phyloP scores from a whole-genome alignment of 129 eudicot genomes.

The Calendula officinalis region DNA sequence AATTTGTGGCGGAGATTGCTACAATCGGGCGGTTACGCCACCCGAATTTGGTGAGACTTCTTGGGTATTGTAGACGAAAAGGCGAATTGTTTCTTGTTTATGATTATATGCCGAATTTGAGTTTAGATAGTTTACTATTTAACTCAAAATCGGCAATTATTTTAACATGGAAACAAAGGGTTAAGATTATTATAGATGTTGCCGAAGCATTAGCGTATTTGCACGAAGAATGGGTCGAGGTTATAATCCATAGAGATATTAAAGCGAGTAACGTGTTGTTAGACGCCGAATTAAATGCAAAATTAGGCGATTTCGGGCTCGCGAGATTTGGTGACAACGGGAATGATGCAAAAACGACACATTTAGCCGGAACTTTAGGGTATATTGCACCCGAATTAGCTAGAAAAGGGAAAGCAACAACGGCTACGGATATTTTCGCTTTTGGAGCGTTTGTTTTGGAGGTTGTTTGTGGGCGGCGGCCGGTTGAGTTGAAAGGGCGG shows the following conservation, averaged over 20 bases:
- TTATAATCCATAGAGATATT: conserved; percentile 43
- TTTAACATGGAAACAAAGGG: conserved; percentile 40
- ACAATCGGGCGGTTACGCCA: conserved; percentile 47
- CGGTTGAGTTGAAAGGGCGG: conserved; percentile 35
- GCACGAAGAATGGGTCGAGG: conserved; percentile 48
- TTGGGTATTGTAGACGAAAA: conserved; percentile 45
- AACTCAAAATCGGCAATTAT: conserved; percentile 7
- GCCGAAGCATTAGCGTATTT: conserved; percentile 42
- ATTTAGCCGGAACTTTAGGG: conserved; percentile 44
- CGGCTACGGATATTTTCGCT: conserved; percentile 39
- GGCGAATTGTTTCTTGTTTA: conserved; percentile 42
- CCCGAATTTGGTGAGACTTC: conserved; percentile 42
- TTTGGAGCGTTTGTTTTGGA: conserved; percentile 44
- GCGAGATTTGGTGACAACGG: conserved; percentile 41
- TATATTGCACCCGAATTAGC: conserved; percentile 46
- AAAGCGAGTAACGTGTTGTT: conserved; percentile 47
- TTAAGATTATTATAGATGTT: conserved; percentile 32
- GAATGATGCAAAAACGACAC: conserved; percentile 36
- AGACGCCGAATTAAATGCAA: conserved; percentile 37
- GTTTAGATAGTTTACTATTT: conserved; percentile 35
- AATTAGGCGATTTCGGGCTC: conserved; percentile 46
- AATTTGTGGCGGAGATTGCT: conserved; percentile 48
- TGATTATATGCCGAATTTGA: conserved; percentile 43
- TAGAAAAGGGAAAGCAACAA: conserved; percentile 46
- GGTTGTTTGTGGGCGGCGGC: conserved; percentile 39